Base-by-base conservation (phyloP, 208 protist genomes). In the Lotmaria passim region DNA sequence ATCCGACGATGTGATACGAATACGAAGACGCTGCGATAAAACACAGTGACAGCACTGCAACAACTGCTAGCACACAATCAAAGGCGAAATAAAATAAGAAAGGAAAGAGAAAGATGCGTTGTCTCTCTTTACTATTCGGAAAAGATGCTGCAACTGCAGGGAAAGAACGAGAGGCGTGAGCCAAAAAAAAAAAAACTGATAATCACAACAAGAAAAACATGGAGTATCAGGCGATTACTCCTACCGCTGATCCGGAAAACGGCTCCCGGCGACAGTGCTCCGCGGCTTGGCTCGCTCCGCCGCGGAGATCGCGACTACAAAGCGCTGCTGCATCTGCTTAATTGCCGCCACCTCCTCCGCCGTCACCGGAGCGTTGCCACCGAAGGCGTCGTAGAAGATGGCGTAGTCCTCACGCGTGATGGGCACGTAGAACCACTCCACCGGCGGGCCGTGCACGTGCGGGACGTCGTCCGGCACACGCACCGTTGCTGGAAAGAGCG, bases 341-440 rank as follows among this genome's bases (percentile, higher is more conserved):
- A 93, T n/a, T 14, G 36, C 48, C 46, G 81, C 66, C 30, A 83
- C 83, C 46, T 79, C 73, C 26, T 30, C 60, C n/a, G 65, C 59
- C 23, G 82, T 84, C 47, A 93, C 64, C 3, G 86, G 63, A 8
- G 48, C 60, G 48, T 87, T 86, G 51, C 93, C 93, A 24, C 93
- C 93, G 56, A 90, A 94, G 12, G 71, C 78, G 11, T 46, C 57
- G 57, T 87, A 85, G 65, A 95, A 95, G 2, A 67, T 69, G 31
- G 78, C 52, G 47, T 89, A 97, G 63, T 97, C 93, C 0, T 24
- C 41, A 7, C 33, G 38, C 0, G 50, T 39, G 26, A 95, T 70
- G n/a, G 84, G 79, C n/a, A 92, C 82, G 69, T 93, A 96, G 56
- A 84, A 89, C 87, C 87, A 93, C 46, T 80, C 82, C 11, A 84